Conservation (phyloP, 2,329 filamentous ascomycete species). For the Blastomyces percursus region DNA sequence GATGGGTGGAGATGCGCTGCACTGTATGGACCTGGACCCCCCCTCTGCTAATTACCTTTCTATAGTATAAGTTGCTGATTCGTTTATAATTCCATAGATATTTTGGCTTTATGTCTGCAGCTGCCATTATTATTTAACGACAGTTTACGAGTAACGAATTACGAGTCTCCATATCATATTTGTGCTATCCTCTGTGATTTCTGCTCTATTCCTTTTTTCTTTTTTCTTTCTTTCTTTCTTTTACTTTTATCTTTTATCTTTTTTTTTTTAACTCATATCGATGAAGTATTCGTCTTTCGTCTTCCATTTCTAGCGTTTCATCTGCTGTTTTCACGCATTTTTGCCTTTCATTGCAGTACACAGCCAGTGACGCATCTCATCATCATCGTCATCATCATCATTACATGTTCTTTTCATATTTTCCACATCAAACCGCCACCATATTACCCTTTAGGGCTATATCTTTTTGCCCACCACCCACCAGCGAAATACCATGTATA, state of each 20-base stretch:
- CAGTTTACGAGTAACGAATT: conserved; percentile 1
- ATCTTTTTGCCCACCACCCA: neutral
- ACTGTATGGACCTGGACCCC: conserved; percentile 23
- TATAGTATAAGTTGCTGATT: neutral
- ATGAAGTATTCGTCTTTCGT: neutral
- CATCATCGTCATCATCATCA: neutral
- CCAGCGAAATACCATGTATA: neutral
- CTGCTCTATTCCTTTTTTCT: too few species aligned
- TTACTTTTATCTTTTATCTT: too few species aligned
- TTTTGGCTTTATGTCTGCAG: conserved; percentile 30
- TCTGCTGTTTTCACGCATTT: neutral
- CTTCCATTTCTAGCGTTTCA: neutral
- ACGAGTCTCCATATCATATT: neutral
- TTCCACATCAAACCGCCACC: neutral
- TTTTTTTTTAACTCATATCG: neutral
- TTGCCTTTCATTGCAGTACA: neutral
- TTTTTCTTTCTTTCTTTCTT: neutral
- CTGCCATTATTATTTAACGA: conserved; percentile 30
- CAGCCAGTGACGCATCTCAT: neutral
- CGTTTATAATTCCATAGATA: conserved; percentile 20
- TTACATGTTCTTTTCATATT: conserved; percentile 1
- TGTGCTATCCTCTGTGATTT: neutral
- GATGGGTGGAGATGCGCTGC: conserved; percentile 33
- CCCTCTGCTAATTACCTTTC: conserved; percentile 3
- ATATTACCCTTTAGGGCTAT: neutral